Base-by-base conservation (phyloP, 192 early-diverging fungal species). In the Coemansia sp. region DNA sequence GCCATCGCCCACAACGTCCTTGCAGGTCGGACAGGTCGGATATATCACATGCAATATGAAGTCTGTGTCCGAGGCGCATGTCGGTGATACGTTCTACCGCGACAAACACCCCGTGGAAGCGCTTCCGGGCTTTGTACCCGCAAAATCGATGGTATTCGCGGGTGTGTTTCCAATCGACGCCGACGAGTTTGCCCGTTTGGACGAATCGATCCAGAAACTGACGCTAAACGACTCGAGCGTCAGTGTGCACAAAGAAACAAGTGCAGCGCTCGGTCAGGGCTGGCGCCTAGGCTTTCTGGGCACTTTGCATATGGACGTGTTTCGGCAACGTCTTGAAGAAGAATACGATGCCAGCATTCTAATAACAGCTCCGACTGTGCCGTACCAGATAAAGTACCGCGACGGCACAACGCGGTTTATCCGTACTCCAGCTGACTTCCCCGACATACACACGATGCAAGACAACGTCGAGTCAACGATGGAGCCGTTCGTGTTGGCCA, bases 251-350 rank as follows among this genome's bases (percentile, higher is more conserved):
- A 91, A 92, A 61, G 92, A 92, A 61, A 92, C 91, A 6, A 87
- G 90, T 66, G 84, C 71, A 18, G 93, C 95, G 20, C 64, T 98
- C 23, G 96, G 96, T 3, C 96, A 98, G 75, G 96, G 96, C 3
- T 98, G 94, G 87, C 86, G 96, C 2, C 75, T 98, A 19, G 96
- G 96, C 10, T 98, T 98, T 58, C 67, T 98, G 55, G 96, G 96
- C 18, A 97, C 94, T 0, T 65, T 98, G 35, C 96, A 98, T 63
- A 96, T 97, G 96, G 96, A 98, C 74, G 96, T 98, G 26, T 98
- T 98, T 66, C 78, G 92, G 16, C 94, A 98, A 70, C 83, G 96
- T 14, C 76, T 98, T 29, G 95, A 92, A 57, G 87, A 92, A 85
- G 96, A 98, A 84, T 93, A 96, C 71, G 91, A 92, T 38, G 87